phyloP scores from a whole-genome alignment of 78 protist genomes.

The Polysphondylium violaceum region DNA sequence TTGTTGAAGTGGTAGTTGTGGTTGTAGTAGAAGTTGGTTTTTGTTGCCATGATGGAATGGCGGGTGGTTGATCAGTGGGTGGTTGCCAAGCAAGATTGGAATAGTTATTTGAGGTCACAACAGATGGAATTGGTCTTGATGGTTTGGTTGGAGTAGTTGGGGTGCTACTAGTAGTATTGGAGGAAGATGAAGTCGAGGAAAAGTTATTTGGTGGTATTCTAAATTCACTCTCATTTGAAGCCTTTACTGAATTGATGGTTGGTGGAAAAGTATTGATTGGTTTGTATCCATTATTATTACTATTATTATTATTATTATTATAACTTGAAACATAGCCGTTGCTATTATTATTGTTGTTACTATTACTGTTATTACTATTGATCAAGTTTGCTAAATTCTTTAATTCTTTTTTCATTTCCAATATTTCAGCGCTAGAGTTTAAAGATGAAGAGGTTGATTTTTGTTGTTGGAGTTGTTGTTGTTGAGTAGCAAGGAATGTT shows the following conservation, averaged over 20 bases:
- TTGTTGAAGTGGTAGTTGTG: slow-evolving; percentile 11
- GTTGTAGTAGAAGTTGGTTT: slow-evolving; percentile 3
- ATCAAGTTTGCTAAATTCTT: slow-evolving; percentile 27
- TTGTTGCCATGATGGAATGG: slow-evolving; percentile 78
- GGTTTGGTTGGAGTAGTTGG: background rate
- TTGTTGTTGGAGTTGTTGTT: slow-evolving; percentile 5
- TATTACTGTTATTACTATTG: background rate
- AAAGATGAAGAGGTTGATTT: background rate
- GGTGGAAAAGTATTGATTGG: background rate
- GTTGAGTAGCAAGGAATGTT: background rate
- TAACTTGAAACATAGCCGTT: background rate
- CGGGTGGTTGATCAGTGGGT: slow-evolving; percentile 46
- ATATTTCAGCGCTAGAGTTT: slow-evolving; percentile 21
- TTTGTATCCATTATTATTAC: background rate
- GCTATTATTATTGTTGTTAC: slow-evolving; percentile 2
- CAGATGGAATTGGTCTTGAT: background rate
- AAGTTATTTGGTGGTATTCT: slow-evolving; percentile 11
- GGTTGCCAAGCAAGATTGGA: slow-evolving; percentile 55
- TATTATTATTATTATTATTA: background rate
- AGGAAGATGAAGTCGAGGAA: background rate
- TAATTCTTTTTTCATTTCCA: slow-evolving; percentile 52
- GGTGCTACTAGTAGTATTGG: background rate
- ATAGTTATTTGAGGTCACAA: slow-evolving; percentile 27
- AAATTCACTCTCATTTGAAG: no score
- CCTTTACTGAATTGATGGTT: no score